Conservation (phyloP, 2,329 filamentous ascomycete species). For the Apiospora saccharicola region DNA sequence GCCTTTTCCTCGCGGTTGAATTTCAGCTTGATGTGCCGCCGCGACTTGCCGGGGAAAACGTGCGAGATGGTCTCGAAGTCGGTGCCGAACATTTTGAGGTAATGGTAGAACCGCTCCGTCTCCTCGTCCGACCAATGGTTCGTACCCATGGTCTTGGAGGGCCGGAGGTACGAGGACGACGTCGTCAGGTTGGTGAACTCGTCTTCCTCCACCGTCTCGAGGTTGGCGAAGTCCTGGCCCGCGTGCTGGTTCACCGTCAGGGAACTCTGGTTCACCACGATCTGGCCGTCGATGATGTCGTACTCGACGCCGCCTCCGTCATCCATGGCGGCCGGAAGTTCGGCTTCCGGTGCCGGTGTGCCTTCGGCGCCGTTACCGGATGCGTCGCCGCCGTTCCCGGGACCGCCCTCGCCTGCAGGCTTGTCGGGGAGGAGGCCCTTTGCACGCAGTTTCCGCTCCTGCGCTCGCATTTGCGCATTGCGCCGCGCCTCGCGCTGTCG, state of each 20-base stretch:
- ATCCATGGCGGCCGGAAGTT: constrained; percentile 37
- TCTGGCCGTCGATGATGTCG: constrained; percentile 74
- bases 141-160: constrained; percentile 66
- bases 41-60: constrained; percentile 76
- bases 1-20: constrained; percentile 81
- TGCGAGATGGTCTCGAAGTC: constrained; percentile 82
- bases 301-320: constrained; percentile 42
- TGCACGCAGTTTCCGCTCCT: constrained; percentile 45
- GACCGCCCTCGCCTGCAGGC: constrained; percentile 29
- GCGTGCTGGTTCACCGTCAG: constrained; percentile 74
- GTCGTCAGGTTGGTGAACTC: constrained; percentile 79
- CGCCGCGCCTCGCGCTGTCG: constrained; percentile 60
- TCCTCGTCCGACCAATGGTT: constrained; percentile 75
- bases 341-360: constrained; percentile 32
- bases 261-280: constrained; percentile 74
- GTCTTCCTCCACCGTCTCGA: constrained; percentile 76
- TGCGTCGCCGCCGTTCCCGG: constrained; percentile 28
- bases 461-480: constrained; percentile 48
- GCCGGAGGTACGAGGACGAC: constrained; percentile 68
- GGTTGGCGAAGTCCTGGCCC: constrained; percentile 54
- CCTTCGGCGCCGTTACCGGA: constrained; percentile 35
- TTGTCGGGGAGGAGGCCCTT: constrained; percentile 35
- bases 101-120: constrained; percentile 79
- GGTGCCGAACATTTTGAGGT: constrained; percentile 78
- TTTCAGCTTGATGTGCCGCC: constrained; percentile 81